Base-by-base conservation (phyloP, 306 rosid species). In the Lagenaria siceraria region DNA sequence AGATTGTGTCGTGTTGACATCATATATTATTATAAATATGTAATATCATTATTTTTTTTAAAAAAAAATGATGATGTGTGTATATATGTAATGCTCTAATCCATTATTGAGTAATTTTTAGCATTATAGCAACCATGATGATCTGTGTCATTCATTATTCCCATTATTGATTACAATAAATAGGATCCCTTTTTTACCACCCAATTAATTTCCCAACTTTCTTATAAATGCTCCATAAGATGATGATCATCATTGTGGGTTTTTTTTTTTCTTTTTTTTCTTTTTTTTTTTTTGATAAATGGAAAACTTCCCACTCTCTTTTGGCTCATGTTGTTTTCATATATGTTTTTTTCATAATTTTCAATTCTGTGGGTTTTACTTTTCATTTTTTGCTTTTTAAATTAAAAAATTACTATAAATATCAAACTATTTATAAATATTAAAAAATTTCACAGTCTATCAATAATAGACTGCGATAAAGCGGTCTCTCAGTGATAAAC, bases 111-210 rank as follows among this genome's bases (percentile, higher is more conserved):
- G 75, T 70, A 43, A 43, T 42, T 43, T 70, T 22, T 6, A 43
- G 36, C 75, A 70, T 70, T 43, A 69, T 69, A 42, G 54, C 55
- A 42, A 69, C 55, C 75, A 70, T 70, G 56, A 70, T 70, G 75
- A 70, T 46, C 19, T 43, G 75, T 42, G 56, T 46, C 17, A 70
- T 70, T 70, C 55, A 70, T 70, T 69, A 69, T 69, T 21, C 75
- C 55, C 75, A 46, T 69, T 70, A 70, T 70, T 70, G 75, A 70
- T 46, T 24, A 46, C 75, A 46, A 70, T 70, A 24, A 70, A 70
- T 70, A 70, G 38, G 58, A 70, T 43, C 35, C 54, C 53, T 42
- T 42, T 69, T 69, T 69, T 69, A 38, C 31, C n/a, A 38, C 29
- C 56, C 53, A 66, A 38, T 66, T 66, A 12, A 70, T 43, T 24